Evolutionary conservation across 305 asterid genomes (phyloP).

Genomic region (Solanum hybrid): DNA sequence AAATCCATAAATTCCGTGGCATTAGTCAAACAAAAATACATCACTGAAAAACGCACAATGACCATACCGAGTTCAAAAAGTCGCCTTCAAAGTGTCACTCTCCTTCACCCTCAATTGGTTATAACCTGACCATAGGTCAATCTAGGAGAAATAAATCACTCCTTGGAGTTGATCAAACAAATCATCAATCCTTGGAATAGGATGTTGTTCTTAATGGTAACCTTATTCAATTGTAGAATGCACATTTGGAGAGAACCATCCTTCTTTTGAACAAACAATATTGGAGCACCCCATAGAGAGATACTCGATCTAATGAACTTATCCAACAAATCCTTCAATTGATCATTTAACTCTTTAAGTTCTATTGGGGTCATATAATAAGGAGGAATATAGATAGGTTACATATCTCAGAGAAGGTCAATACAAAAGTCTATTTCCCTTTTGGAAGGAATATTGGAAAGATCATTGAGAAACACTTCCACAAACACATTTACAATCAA

Average conservation of each 20-base stretch:
- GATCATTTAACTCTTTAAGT: neutral
- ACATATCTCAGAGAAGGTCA: neutral
- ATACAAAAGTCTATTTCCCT: too few species aligned
- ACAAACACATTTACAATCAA: neutral
- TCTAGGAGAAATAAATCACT: too few species aligned
- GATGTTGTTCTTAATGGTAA: neutral
- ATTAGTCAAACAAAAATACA: neutral
- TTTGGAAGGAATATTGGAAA: neutral
- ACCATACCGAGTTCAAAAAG: neutral
- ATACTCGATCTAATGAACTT: neutral
- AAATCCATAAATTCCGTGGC: neutral
- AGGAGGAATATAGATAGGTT: neutral
- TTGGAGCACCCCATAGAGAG: neutral
- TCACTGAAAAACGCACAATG: neutral
- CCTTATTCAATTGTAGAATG: neutral
- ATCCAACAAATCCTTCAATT: neutral
- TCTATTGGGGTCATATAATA: neutral
- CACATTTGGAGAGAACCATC: neutral
- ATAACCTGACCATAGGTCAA: too few species aligned
- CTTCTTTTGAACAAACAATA: neutral
- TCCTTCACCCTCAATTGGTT: too few species aligned
- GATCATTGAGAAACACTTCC: neutral
- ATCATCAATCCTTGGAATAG: neutral
- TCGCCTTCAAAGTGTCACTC: too few species aligned
- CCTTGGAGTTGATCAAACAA: neutral